Base-by-base conservation (phyloP, 2,329 filamentous ascomycete genomes). In the Sporothrix variecibatus region DNA sequence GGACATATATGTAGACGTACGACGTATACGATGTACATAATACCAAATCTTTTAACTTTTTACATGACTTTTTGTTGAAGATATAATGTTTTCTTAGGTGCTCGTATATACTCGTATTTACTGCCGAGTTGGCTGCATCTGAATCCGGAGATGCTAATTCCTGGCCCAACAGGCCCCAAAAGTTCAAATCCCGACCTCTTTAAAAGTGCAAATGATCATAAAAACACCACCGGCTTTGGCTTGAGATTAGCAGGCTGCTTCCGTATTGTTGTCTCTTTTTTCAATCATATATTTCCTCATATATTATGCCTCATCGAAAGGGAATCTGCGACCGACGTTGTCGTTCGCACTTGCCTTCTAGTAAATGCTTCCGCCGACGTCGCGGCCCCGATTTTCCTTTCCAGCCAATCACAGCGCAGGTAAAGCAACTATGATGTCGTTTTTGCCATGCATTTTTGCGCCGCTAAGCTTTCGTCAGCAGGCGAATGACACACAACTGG, bases 391-490 rank as follows among this genome's bases (percentile, higher is more conserved):
- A 17, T n/a, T 68, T 68, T 51, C 15, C 40, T 6, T 3, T 9
- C 9, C 9, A 43, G 12, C 74, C 74, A 75, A 75, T 75, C 74
- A 75, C 40, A 65, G 72, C 53, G 53, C 31, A 6, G 43, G 43
- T 46, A 75, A 64, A 72, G 51, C 51, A 49, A 49, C 38, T 64
- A 75, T 72, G 73, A 75, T 72, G 53, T 72, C 38, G 62, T 65
- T 53, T 53, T 26, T 6, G 17, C 53, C 7, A 38, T 34, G 51
- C n/a, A 56, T 26, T 62, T 62, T 60, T 31, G 28, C 56, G 56
- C 56, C 56, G 56, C 62, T 65, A 28, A n/a, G 62, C 58, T 40
- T 60, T 60, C 17, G 56, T 38, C 28, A 34, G 28, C 56, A 60
- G 53, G 56, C 58, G 58, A 23, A 23, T 62, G 58, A 62, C 58